These are phyloP conservation scores for Bacterosira constricta DNA, from an alignment of 108 stramenopile species.

Conservation along the genomic window DNA sequence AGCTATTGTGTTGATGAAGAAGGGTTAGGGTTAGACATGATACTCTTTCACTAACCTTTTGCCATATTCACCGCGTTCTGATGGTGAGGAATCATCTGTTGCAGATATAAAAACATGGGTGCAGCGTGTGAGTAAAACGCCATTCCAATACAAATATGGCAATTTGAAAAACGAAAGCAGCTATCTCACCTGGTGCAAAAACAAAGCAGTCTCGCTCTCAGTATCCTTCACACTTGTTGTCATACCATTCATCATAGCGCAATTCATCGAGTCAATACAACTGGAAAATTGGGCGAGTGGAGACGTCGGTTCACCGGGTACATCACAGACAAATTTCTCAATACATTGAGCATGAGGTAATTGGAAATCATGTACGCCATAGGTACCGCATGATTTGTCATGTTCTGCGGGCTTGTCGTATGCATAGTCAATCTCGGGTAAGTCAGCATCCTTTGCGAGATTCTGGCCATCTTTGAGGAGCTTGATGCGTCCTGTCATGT, in stretches of 20 bases:
- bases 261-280: conserved; percentile 77
- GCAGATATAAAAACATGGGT: too few species aligned
- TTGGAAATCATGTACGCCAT: conserved; percentile 48
- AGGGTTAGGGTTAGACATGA: too few species aligned
- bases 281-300: conserved; percentile 39
- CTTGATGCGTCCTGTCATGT: conserved; percentile 77
- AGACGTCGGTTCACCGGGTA: too few species aligned
- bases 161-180: too few species aligned
- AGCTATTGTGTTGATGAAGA: too few species aligned
- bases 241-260: conserved; percentile 75
- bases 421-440: conserved; percentile 58
- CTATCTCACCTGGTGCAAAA: too few species aligned
- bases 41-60: too few species aligned
- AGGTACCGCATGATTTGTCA: conserved; percentile 80
- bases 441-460: conserved; percentile 30
- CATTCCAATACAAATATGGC: too few species aligned
- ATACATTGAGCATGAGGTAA: conserved; percentile 62
- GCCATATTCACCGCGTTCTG: conserved; percentile 95
- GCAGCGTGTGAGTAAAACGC: too few species aligned
- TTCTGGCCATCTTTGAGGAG: conserved; percentile 59
- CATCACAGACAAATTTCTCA: conserved; percentile 55
- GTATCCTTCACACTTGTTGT: conserved; percentile 37
- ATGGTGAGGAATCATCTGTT: conserved; percentile 96
- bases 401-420: conserved; percentile 49
- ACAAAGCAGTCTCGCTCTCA: conserved; percentile 41